Evolutionary conservation across 1,284 basidiomycete species (phyloP).

Genomic region (Leccinum proliferum): DNA sequence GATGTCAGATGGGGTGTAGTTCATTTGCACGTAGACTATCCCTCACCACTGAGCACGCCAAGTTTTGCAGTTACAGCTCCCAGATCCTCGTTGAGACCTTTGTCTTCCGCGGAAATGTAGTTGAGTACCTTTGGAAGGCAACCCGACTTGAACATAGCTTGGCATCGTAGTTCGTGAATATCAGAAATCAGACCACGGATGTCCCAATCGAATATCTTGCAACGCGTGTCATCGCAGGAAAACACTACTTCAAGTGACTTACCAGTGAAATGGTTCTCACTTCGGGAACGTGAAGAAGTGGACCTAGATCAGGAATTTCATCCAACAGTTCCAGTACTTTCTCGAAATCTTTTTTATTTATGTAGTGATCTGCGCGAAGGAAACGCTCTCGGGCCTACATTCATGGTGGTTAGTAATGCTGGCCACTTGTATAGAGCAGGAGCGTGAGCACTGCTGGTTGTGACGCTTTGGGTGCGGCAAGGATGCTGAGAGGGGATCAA

Average conservation of each 20-base stretch:
- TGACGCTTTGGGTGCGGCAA: slow-evolving; percentile 5
- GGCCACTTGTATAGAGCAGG: slow-evolving; percentile 13
- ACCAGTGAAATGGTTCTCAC: slow-evolving; percentile 1
- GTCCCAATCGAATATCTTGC: slow-evolving; percentile 11
- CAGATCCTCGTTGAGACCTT: neutral
- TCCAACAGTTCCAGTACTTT: neutral
- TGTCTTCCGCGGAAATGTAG: neutral
- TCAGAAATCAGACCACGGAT: neutral
- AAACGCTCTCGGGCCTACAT: neutral
- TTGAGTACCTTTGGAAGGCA: neutral
- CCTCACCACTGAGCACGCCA: neutral
- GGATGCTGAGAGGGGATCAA: slow-evolving; percentile 6
- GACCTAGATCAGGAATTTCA: slow-evolving; percentile 1
- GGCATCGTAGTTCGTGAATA: neutral
- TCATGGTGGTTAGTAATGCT: neutral
- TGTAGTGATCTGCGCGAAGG: neutral
- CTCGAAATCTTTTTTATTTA: neutral
- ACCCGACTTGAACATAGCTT: neutral
- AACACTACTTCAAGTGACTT: neutral
- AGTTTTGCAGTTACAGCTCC: neutral
- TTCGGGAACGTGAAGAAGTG: slow-evolving; percentile 7
- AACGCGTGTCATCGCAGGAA: neutral
- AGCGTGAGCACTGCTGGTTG: slow-evolving; percentile 11
- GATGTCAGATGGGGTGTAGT: neutral
- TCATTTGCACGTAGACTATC: neutral